phyloP scores from a whole-genome alignment of 495 filamentous ascomycete species.

The Aspergillus indologenus region DNA sequence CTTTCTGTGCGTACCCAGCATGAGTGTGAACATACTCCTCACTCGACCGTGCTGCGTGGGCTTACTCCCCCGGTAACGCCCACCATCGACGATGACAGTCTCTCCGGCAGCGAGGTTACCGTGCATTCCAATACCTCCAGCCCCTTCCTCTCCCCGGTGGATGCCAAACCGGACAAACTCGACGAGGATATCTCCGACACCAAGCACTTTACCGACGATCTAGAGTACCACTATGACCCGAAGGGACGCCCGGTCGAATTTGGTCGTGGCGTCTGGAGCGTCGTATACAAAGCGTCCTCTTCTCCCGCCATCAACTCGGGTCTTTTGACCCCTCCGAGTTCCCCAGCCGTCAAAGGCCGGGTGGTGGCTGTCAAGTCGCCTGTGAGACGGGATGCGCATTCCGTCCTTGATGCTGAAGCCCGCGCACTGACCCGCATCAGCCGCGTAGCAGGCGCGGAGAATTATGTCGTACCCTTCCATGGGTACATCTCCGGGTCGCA shows the following conservation, averaged over 20 bases:
- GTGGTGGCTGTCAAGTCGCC: slow-evolving; percentile 56
- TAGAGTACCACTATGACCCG: slow-evolving; percentile 34
- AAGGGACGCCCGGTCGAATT: slow-evolving; percentile 38
- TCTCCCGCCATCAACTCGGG: slow-evolving; percentile 8
- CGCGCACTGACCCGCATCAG: slow-evolving; percentile 48
- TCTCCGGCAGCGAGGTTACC: slow-evolving; percentile 17
- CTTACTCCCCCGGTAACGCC: slow-evolving; percentile 43
- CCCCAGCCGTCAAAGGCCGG: slow-evolving; percentile 34
- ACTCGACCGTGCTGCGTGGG: slow-evolving; percentile 15
- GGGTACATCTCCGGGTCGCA: slow-evolving; percentile 48
- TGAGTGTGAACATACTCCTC: slow-evolving; percentile 15
- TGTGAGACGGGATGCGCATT: slow-evolving; percentile 43
- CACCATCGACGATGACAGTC: slow-evolving; percentile 22
- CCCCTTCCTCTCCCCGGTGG: slow-evolving; percentile 10
- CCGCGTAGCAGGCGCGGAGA: slow-evolving; percentile 28
- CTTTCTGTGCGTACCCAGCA: slow-evolving; percentile 32
- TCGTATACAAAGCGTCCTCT: slow-evolving; percentile 50
- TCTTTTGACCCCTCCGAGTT: slow-evolving; percentile 45
- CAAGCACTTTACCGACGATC: slow-evolving; percentile 32
- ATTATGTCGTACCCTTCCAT: slow-evolving; percentile 53
- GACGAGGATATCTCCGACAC: slow-evolving; percentile 7
- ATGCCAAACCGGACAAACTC: background rate
- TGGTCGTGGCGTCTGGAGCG: slow-evolving; percentile 60
- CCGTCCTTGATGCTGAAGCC: slow-evolving; percentile 52
- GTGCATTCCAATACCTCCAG: slow-evolving; percentile 10